Evolutionary conservation across 2,329 filamentous ascomycete genomes (phyloP).

Genomic region (Penicillium concentricum): DNA sequence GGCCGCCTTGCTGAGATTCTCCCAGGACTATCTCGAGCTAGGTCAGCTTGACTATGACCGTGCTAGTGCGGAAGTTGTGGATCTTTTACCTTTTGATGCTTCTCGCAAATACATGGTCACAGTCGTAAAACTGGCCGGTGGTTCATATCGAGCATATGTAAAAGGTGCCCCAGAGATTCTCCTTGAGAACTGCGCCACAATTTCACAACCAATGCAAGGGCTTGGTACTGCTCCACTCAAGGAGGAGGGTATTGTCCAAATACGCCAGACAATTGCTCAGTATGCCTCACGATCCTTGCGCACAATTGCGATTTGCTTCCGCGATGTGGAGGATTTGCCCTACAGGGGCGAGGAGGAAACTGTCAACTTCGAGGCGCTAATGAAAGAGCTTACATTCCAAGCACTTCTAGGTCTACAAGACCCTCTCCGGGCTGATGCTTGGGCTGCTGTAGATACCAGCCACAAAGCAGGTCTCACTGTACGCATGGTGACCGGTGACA

Average conservation of each 20-base stretch:
- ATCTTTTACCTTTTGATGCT: conserved; percentile 72
- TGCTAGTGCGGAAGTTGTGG: conserved; percentile 57
- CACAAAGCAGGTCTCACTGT: conserved; percentile 62
- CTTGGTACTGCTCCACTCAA: not conserved
- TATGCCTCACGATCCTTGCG: conserved; percentile 60
- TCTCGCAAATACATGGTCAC: conserved; percentile 63
- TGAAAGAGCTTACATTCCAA: conserved; percentile 64
- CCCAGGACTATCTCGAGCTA: conserved; percentile 63
- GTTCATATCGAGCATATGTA: conserved; percentile 41
- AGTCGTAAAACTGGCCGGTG: conserved; percentile 35
- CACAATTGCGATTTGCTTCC: conserved; percentile 70
- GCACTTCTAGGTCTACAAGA: conserved; percentile 65
- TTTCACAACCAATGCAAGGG: conserved; percentile 11
- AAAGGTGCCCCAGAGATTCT: conserved; percentile 48
- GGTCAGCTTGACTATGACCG: conserved; percentile 59
- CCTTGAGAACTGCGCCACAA: conserved; percentile 30
- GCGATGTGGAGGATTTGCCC: conserved; percentile 67
- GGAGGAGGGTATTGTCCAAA: conserved; percentile 17
- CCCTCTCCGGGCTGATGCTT: conserved; percentile 60
- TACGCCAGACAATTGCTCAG: conserved; percentile 29
- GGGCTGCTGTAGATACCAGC: conserved; percentile 60
- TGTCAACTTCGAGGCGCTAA: conserved; percentile 54
- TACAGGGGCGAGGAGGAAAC: not conserved
- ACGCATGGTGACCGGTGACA: conserved; percentile 67
- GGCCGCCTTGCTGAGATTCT: conserved; percentile 66